A percentile compares a stretch with the other conserved stretches of the same genome.
These are phyloP conservation scores for Dispira simplex DNA, from an alignment of 192 early-diverging fungal genomes.

Conservation along the genomic window DNA sequence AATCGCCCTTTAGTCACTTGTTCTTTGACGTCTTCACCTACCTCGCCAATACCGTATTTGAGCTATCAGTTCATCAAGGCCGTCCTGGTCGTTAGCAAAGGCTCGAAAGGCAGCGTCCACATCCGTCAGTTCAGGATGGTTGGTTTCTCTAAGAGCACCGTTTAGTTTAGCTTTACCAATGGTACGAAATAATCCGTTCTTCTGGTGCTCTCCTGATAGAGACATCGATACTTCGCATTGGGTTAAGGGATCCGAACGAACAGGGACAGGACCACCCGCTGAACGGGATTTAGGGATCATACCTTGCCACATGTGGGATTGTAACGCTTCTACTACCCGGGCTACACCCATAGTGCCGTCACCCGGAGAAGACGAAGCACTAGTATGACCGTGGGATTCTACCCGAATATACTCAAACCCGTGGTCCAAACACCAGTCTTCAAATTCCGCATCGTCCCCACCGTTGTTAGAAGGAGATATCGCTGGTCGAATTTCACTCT, in stretches of 20 bases:
- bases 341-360: background rate
- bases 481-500: background rate
- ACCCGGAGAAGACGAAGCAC: background rate
- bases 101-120: background rate
- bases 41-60: background rate
- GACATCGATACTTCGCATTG: background rate
- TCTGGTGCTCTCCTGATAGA: background rate
- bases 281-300: background rate
- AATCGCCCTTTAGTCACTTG: background rate
- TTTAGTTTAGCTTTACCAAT: background rate
- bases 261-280: background rate
- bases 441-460: slow-evolving; percentile 18
- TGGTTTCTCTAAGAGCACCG: background rate
- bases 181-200: background rate
- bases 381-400: slow-evolving; percentile 13
- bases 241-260: background rate
- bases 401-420: slow-evolving; percentile 50
- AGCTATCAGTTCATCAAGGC: background rate
- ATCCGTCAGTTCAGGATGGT: background rate
- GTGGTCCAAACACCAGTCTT: slow-evolving; percentile 43
- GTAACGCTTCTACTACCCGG: background rate
- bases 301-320: background rate
- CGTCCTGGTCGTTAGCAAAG: background rate
- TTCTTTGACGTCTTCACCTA: background rate
- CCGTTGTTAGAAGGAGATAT: slow-evolving; percentile 7